Conservation (phyloP, 805 yeast genomes). For the Saturnispora saitoi region DNA sequence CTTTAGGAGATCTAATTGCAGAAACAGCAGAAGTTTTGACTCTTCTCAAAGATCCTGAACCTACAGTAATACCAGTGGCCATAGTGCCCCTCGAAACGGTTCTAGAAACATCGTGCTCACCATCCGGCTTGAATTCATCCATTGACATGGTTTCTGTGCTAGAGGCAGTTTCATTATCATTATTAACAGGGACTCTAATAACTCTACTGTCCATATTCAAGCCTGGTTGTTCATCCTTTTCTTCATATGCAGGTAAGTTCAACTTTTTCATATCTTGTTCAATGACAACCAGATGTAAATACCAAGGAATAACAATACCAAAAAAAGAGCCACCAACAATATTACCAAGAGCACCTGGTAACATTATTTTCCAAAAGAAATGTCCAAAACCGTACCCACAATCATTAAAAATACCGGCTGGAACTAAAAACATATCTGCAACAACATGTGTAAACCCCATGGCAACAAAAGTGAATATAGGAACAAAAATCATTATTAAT, state of each 20-base stretch:
- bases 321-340: constrained; percentile 71
- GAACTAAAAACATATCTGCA: constrained; percentile 69
- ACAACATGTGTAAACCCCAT: constrained; percentile 75
- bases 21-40: constrained; percentile 2
- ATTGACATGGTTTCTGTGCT: constrained; percentile 10
- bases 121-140: constrained; percentile 12
- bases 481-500: constrained; percentile 51
- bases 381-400: constrained; percentile 54
- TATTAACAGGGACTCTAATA: constrained; percentile 34
- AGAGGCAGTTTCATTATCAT: background rate
- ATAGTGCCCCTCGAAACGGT: background rate
- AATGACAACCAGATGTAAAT: constrained; percentile 61
- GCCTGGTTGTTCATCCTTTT: constrained; percentile 75
- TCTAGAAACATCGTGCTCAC: constrained; percentile 13
- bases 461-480: constrained; percentile 69
- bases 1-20: constrained; percentile 49
- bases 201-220: constrained; percentile 72
- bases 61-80: background rate
- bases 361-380: constrained; percentile 63
- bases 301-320: constrained; percentile 59
- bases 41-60: background rate
- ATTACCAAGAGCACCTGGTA: constrained; percentile 70
- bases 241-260: constrained; percentile 60
- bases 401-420: constrained; percentile 60
- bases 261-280: constrained; percentile 58